Conservation (phyloP, 225 moss, liverwort and hornwort species). For the Marchantia paleacea region DNA sequence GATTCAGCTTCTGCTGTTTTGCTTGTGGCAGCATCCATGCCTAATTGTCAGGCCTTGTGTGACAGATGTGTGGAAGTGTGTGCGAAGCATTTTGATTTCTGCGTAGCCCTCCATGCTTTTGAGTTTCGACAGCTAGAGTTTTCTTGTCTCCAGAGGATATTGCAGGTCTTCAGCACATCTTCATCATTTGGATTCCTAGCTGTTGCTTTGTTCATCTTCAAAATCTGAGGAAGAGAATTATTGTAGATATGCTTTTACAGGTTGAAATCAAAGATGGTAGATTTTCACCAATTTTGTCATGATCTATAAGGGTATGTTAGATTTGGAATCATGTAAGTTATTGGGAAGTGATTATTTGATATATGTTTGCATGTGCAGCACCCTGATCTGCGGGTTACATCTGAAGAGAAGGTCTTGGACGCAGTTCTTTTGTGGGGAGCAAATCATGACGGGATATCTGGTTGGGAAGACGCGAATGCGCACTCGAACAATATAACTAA, state of each 20-base stretch:
- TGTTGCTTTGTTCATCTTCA: too few relatives aligned
- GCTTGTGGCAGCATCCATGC: conserved; percentile 73
- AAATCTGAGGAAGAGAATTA: too few relatives aligned
- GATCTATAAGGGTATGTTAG: not conserved
- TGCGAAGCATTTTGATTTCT: conserved; percentile 86
- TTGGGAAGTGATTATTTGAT: not conserved
- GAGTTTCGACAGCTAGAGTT: conserved; percentile 70
- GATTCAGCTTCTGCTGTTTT: conserved; percentile 79
- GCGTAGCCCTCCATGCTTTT: conserved; percentile 62
- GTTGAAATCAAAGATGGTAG: too few relatives aligned
- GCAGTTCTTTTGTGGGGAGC: conserved; percentile 78
- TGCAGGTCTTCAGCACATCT: conserved; percentile 56
- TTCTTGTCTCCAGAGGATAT: conserved; percentile 64
- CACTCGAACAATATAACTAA: conserved; percentile 30
- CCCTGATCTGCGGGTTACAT: conserved; percentile 74
- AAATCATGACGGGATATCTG: conserved; percentile 52
- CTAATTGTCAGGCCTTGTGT: conserved; percentile 66
- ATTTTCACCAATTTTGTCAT: not conserved
- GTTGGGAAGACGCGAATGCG: conserved; percentile 69
- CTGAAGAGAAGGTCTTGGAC: conserved; percentile 91
- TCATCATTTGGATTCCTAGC: too few relatives aligned
- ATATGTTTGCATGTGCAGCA: conserved; percentile 50
- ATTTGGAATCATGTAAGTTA: not conserved
- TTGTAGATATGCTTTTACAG: too few relatives aligned
- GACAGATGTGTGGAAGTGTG: conserved; percentile 81